Evolutionary conservation across 768 basidiomycete species (phyloP).

Genomic region (Suillus subalutaceus): DNA sequence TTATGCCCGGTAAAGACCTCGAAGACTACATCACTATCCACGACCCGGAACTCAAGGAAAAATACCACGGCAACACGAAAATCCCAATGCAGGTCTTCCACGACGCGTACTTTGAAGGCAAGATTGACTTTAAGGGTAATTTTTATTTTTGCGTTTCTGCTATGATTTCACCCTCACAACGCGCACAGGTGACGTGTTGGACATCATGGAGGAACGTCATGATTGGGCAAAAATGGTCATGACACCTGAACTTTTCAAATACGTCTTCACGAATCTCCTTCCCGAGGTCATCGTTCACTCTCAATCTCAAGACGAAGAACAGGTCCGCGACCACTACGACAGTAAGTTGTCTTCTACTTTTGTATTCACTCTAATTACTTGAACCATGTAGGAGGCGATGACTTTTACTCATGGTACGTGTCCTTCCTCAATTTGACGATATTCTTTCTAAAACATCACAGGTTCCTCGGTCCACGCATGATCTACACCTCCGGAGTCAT

Average conservation of each 20-base stretch:
- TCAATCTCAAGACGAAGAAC: slow-evolving; percentile 90
- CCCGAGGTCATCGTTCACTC: slow-evolving; percentile 96
- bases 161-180: not conserved
- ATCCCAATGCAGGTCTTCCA: slow-evolving; percentile 98
- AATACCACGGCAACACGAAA: slow-evolving; percentile 84
- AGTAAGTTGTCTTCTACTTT: slow-evolving; percentile 46
- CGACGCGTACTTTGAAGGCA: slow-evolving; percentile 96
- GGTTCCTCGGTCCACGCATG: slow-evolving; percentile 96
- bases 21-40: slow-evolving; percentile 92
- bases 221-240: slow-evolving; percentile 95
- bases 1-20: slow-evolving; percentile 81
- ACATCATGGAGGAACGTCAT: slow-evolving; percentile 91
- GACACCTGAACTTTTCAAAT: slow-evolving; percentile 90
- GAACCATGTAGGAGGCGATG: slow-evolving; percentile 73
- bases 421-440: not conserved
- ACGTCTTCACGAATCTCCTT: slow-evolving; percentile 82
- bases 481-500: slow-evolving; percentile 96
- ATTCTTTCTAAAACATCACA: slow-evolving; percentile 27
- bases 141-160: slow-evolving; percentile 10
- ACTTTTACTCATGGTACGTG: slow-evolving; percentile 87
- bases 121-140: slow-evolving; percentile 93
- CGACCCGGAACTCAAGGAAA: slow-evolving; percentile 75
- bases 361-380: slow-evolving; percentile 5
- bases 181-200: slow-evolving; percentile 82
- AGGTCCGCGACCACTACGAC: slow-evolving; percentile 96